Evolutionary conservation across 2,329 filamentous ascomycete genomes (phyloP), one percentile per base, ranked within the genome.

Genomic region (Nannizziopsis barbatae): DNA sequence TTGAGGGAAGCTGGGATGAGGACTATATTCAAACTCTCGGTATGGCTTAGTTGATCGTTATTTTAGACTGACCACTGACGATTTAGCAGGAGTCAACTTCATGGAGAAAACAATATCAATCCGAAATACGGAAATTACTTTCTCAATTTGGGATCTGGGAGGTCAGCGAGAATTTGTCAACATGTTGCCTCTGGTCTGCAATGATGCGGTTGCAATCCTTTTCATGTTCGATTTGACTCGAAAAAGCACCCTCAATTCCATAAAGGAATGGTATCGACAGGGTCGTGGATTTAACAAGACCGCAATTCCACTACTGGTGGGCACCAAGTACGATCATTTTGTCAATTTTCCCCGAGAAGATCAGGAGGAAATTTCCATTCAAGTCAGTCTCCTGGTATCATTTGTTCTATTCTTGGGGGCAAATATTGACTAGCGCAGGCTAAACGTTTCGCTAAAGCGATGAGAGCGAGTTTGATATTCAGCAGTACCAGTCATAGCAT

Each of bases 81-180:
- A 31, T n/a, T 5, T 22, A 35, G n/a, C 58, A 83, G 80, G 92
- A 57, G 92, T 98, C 69, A 98, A 98, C 69, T 98, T 98, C 70
- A 98, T 98, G 92, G 92, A 98, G 68, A 98, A 98, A 76, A 98
- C 92, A 32, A 98, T 98, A 64, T 94, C 87, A 54, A 98, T 98
- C 68, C 85, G 92, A 53, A 98, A 98, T 70, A 98, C 92, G 12
- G 92, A 98, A 70, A 98, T 98, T 67, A 98, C 92, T 38, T 98
- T 98, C 71, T 95, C 88, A 53, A 98, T 98, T 64, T 98, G 92
- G 92, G 92, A 98, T 73, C 71, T 98, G 48, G 92, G 92, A 59
- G 92, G 92, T 56, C 92, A 98, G 73, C 83, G 92, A 62, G 92
- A 98, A 70, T 98, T 98, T 62, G 92, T 98, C 69, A 98, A 98